These are phyloP conservation scores for Monosporascus cannonballus DNA, from an alignment of 2,329 filamentous ascomycete species.

Conservation along the genomic window DNA sequence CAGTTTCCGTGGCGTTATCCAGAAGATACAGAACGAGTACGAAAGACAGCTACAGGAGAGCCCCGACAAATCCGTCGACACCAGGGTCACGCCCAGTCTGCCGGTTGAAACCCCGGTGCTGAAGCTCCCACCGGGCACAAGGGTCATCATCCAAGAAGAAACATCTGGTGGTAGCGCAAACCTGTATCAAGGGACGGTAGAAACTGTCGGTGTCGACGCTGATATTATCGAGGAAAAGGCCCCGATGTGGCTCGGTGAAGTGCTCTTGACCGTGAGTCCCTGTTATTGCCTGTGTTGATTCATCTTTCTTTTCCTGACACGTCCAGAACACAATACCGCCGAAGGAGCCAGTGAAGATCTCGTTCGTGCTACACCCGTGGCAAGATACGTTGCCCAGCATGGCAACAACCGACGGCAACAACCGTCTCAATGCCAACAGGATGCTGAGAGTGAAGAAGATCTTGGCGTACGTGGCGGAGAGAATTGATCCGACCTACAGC, in stretches of 20 bases:
- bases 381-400: slow-evolving; percentile 70
- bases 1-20: slow-evolving; percentile 65
- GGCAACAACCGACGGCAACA: slow-evolving; percentile 71
- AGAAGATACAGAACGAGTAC: slow-evolving; percentile 68
- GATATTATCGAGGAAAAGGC: slow-evolving; percentile 80
- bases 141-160: slow-evolving; percentile 65
- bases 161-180: slow-evolving; percentile 68
- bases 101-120: slow-evolving; percentile 71
- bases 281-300: neutral
- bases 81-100: slow-evolving; percentile 61
- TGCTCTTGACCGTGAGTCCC: slow-evolving; percentile 60
- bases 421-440: slow-evolving; percentile 88
- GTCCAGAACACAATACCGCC: slow-evolving; percentile 66
- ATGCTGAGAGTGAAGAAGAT: slow-evolving; percentile 97
- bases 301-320: slow-evolving; percentile 2
- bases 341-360: slow-evolving; percentile 96
- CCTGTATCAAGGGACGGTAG: slow-evolving; percentile 85
- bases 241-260: slow-evolving; percentile 87
- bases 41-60: slow-evolving; percentile 57
- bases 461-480: slow-evolving; percentile 82
- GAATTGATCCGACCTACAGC: slow-evolving; percentile 69
- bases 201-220: slow-evolving; percentile 66
- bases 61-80: slow-evolving; percentile 50
- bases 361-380: slow-evolving; percentile 82
- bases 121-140: slow-evolving; percentile 62